Percentiles rank a stretch among this genome's conserved stretches.
Conservation (phyloP, 1,284 basidiomycete genomes). For the Mycosarcoma maydis region DNA sequence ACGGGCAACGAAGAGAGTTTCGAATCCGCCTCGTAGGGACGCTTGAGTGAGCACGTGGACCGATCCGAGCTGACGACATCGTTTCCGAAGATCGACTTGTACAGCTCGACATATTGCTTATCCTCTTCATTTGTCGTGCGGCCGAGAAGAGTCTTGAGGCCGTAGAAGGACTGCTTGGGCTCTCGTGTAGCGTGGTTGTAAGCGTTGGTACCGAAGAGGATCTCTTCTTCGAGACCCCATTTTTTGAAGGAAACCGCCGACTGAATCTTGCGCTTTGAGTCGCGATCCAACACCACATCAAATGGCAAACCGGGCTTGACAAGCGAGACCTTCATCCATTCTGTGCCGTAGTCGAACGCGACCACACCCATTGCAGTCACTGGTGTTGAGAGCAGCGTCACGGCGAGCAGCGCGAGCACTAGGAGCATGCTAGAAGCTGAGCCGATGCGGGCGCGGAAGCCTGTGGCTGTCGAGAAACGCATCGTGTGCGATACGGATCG, state of each 20-base stretch:
- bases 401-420: conserved; percentile 21
- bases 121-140: conserved; percentile 40
- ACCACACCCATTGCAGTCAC: conserved; percentile 61
- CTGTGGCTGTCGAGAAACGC: no score
- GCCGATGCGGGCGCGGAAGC: conserved; percentile 3
- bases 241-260: conserved; percentile 73
- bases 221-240: conserved; percentile 70
- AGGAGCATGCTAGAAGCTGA: conserved; percentile 25
- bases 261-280: conserved; percentile 95
- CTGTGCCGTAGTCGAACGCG: conserved; percentile 66
- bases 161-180: conserved; percentile 86
- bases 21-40: conserved; percentile 41
- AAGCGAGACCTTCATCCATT: conserved; percentile 80
- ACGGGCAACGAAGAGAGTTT: conserved; percentile 37
- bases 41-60: conserved; percentile 46
- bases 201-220: conserved; percentile 87
- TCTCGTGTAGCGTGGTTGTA: conserved; percentile 87
- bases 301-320: conserved; percentile 96
- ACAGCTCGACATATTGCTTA: conserved; percentile 25
- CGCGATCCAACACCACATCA: conserved; percentile 93
- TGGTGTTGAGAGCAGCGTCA: conserved; percentile 24
- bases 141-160: conserved; percentile 86
- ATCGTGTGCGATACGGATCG: conserved; percentile 20
- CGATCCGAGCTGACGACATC: conserved; percentile 47
- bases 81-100: conserved; percentile 54